These are phyloP conservation scores for Croton laevigatus DNA, from an alignment of 441 rosid species.

Conservation along the genomic window DNA sequence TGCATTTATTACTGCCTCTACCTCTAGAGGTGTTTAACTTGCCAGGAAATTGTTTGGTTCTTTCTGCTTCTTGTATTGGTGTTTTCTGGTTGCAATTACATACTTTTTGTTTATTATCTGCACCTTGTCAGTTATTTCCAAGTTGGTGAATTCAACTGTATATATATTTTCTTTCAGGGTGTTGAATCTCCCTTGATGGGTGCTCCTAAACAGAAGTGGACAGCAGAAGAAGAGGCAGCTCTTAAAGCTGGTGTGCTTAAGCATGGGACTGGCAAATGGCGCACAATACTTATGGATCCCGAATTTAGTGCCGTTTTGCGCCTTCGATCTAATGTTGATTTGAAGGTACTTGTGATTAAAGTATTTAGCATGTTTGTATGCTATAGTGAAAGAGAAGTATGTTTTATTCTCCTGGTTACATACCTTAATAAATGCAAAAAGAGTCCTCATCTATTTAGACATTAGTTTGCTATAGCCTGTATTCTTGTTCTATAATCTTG, in stretches of 20 bases:
- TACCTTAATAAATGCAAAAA: background rate
- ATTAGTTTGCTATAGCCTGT: background rate
- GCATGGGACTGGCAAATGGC: constrained; percentile 99
- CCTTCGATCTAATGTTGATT: constrained; percentile 93
- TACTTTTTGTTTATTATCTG: background rate
- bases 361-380: background rate
- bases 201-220: constrained; percentile 99
- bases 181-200: constrained; percentile 56
- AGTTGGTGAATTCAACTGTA: constrained; percentile 5
- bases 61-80: background rate
- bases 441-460: background rate
- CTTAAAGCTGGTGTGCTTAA: constrained; percentile 83
- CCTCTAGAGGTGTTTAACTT: background rate
- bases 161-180: constrained; percentile 2
- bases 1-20: background rate
- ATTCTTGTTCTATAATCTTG: constrained; percentile 8
- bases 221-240: constrained; percentile 91
- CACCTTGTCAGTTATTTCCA: background rate
- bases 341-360: constrained; percentile 53
- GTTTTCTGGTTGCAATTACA: background rate
- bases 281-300: constrained; percentile 93
- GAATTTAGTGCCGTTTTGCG: constrained; percentile 69
- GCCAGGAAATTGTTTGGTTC: background rate
- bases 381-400: background rate
- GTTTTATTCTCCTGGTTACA: background rate